These are phyloP conservation scores for Calonectria leucothoes DNA, from an alignment of 2,329 filamentous ascomycete genomes.

Conservation along the genomic window DNA sequence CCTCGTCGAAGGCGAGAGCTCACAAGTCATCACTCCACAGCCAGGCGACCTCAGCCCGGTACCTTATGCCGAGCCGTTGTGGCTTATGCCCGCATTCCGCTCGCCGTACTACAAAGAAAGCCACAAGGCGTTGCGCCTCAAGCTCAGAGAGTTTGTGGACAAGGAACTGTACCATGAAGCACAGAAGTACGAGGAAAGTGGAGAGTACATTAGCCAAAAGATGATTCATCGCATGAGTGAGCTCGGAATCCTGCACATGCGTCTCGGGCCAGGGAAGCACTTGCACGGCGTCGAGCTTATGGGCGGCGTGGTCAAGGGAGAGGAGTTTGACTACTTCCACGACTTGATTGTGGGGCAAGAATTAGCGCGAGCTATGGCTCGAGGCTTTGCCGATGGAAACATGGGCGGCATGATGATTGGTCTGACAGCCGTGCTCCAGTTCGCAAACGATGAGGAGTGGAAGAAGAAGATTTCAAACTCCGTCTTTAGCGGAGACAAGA, in stretches of 20 bases:
- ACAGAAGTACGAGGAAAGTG: conserved; percentile 78
- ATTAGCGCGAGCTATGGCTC: conserved; percentile 73
- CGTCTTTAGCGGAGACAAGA: conserved; percentile 83
- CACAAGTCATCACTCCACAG: conserved; percentile 76
- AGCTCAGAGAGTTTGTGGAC: conserved; percentile 79
- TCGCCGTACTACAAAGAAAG: conserved; percentile 84
- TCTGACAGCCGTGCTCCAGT: conserved; percentile 83
- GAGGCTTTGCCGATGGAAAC: conserved; percentile 88
- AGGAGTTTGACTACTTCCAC: conserved; percentile 90
- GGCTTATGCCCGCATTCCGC: conserved; percentile 82
- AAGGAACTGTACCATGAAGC: conserved; percentile 80
- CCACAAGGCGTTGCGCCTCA: conserved; percentile 75
- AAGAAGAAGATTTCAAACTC: conserved; percentile 76
- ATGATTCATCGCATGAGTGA: conserved; percentile 82
- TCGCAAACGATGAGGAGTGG: conserved; percentile 73
- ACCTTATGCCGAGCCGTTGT: conserved; percentile 87
- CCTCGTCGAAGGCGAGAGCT: conserved; percentile 77
- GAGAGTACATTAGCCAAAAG: conserved; percentile 76
- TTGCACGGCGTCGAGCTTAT: conserved; percentile 78
- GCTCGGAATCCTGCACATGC: conserved; percentile 81
- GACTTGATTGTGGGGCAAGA: conserved; percentile 83
- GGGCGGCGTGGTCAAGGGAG: conserved; percentile 76
- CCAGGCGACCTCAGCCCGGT: conserved; percentile 80
- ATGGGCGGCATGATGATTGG: conserved; percentile 88
- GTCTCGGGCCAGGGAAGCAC: conserved; percentile 84